A percentile compares a stretch with the other conserved stretches of the same genome.
Evolutionary conservation across 495 filamentous ascomycete species (phyloP).

Genomic region (Parachaetomium inaequale): DNA sequence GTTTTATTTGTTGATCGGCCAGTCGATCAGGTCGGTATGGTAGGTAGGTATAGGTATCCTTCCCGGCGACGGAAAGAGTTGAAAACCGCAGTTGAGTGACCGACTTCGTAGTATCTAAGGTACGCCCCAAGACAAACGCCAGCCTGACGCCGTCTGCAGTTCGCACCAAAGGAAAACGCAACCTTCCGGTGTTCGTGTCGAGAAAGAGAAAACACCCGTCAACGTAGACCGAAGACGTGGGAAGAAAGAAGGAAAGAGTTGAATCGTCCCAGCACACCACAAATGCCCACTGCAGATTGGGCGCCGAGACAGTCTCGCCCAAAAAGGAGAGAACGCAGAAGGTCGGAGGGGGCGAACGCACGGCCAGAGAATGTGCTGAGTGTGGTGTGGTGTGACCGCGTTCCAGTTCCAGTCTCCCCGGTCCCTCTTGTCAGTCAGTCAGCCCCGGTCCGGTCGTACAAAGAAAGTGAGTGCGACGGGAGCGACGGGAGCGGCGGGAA

Average conservation of each 20-base stretch:
- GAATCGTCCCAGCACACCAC: not conserved
- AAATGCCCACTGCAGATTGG: not conserved
- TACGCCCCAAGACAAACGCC: too few species aligned
- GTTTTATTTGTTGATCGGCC: not conserved
- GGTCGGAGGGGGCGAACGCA: not conserved
- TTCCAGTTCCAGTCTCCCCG: not conserved
- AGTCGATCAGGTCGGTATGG: not conserved
- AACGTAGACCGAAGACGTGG: not conserved
- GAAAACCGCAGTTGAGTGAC: too few species aligned
- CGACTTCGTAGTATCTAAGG: too few species aligned
- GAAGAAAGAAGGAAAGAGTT: not conserved
- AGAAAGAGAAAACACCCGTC: not conserved
- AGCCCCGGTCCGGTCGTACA: slow-evolving; percentile 2
- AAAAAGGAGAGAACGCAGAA: not conserved
- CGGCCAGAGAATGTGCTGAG: not conserved
- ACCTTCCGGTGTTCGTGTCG: too few species aligned
- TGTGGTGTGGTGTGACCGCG: not conserved
- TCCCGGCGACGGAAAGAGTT: too few species aligned
- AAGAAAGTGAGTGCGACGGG: too few species aligned
- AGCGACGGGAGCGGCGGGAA: too few species aligned
- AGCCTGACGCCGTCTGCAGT: too few species aligned
- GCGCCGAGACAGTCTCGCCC: not conserved
- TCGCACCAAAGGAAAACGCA: too few species aligned
- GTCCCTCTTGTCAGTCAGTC: not conserved
- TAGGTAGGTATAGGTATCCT: not conserved